Percentiles rank a stretch among this genome's conserved stretches.
These are phyloP conservation scores for Cladobotryum mycophilum DNA, from an alignment of 2,329 filamentous ascomycete genomes.

Conservation along the genomic window DNA sequence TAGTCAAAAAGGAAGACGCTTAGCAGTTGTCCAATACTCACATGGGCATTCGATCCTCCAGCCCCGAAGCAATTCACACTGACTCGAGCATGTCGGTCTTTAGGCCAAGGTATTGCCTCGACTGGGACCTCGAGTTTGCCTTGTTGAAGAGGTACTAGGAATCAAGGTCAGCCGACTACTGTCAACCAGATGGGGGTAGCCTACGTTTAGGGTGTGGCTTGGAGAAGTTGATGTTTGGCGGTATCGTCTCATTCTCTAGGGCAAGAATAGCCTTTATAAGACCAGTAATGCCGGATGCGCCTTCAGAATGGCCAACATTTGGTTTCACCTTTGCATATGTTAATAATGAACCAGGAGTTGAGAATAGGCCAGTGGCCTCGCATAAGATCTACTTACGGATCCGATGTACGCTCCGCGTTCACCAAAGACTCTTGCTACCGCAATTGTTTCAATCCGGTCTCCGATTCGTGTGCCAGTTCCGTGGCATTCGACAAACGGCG, in stretches of 20 bases:
- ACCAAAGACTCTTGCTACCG: no score
- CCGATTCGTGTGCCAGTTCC: no score
- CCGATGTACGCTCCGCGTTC: no score
- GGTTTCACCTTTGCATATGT: conserved; percentile 28
- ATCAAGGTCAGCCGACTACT: neutral
- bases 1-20: neutral
- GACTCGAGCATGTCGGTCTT: conserved; percentile 15
- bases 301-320: conserved; percentile 27
- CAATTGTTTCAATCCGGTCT: no score
- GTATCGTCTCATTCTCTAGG: conserved; percentile 21
- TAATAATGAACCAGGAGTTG: no score
- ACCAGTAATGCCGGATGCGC: conserved; percentile 22
- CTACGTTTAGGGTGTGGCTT: neutral
- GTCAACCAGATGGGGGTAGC: neutral
- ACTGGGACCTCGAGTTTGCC: conserved; percentile 17
- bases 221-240: conserved; percentile 20
- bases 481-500: no score
- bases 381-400: neutral
- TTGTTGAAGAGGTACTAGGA: conserved; percentile 16
- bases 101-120: conserved; percentile 16
- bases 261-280: conserved; percentile 27
- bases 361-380: neutral
- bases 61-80: conserved; percentile 30
- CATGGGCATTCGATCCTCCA: conserved; percentile 30
- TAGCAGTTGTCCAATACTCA: conserved; percentile 11